Evolutionary conservation across 352 stramenopile genomes (phyloP).

Genomic region (Globisporangium emineosum): DNA sequence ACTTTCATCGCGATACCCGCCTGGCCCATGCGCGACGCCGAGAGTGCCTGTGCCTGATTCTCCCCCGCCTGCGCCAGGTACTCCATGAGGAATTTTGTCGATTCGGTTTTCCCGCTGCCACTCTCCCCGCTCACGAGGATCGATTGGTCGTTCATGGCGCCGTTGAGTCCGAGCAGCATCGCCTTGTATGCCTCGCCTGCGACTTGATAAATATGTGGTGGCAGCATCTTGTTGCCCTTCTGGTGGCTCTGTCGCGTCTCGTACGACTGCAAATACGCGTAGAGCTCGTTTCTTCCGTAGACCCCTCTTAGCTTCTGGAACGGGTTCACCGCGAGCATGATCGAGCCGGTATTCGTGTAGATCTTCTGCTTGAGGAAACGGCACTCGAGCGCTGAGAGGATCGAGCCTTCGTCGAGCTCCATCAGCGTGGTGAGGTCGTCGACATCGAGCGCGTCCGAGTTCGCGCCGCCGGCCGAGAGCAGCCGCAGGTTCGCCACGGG

Average conservation of each 20-base stretch:
- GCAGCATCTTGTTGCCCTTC: constrained; percentile 30
- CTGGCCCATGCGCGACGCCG: constrained; percentile 18
- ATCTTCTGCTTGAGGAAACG: constrained; percentile 76
- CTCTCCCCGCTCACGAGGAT: constrained; percentile 86
- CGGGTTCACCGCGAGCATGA: constrained; percentile 82
- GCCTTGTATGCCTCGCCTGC: constrained; percentile 77
- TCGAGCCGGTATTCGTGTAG: constrained; percentile 83
- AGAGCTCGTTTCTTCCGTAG: constrained; percentile 56
- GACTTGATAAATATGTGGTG: constrained; percentile 85
- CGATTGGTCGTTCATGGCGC: constrained; percentile 66
- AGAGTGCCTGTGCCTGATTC: constrained; percentile 62
- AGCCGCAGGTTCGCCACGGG: constrained; percentile 30
- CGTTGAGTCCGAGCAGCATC: constrained; percentile 67
- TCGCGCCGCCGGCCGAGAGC: constrained; percentile 2
- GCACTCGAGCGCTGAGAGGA: constrained; percentile 64
- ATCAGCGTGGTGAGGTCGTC: constrained; percentile 83
- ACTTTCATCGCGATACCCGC: constrained; percentile 84
- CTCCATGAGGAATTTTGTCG: constrained; percentile 88
- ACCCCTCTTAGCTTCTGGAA: constrained; percentile 67
- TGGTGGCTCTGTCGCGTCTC: constrained; percentile 36
- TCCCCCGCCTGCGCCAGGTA: constrained; percentile 79
- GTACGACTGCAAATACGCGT: constrained; percentile 65
- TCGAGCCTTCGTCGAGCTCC: constrained; percentile 65
- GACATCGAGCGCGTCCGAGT: constrained; percentile 37
- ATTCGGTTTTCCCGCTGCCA: constrained; percentile 87